Evolutionary conservation across 192 early-diverging fungal genomes (phyloP).

Genomic region (Gigaspora rosea): DNA sequence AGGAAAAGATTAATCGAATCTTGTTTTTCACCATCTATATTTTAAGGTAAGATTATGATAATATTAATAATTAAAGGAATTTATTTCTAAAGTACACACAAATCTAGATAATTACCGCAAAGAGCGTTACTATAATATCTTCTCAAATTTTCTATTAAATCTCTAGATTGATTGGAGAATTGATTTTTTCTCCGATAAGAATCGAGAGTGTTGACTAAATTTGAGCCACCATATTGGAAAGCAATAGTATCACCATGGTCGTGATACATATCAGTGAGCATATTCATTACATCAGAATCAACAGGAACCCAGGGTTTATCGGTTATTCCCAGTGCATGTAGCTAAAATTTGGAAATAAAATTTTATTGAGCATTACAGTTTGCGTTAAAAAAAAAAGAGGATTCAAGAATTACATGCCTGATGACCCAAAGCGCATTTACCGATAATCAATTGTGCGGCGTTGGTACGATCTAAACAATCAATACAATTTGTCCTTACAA

Average conservation of each 20-base stretch:
- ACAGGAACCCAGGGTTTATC: constrained; percentile 77
- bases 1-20: constrained; percentile 93
- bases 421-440: constrained; percentile 90
- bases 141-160: constrained; percentile 92
- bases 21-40: constrained; percentile 91
- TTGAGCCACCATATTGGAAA: constrained; percentile 93
- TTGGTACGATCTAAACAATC: constrained; percentile 99
- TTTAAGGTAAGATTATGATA: not conserved
- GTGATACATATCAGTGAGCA: constrained; percentile 97
- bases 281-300: constrained; percentile 90
- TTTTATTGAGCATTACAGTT: not conserved
- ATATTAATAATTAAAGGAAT: not conserved
- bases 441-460: constrained; percentile 94
- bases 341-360: constrained; percentile 38
- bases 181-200: constrained; percentile 94
- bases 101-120: constrained; percentile 55
- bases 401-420: constrained; percentile 46
- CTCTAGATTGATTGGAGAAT: constrained; percentile 93
- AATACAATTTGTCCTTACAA: constrained; percentile 95
- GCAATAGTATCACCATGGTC: constrained; percentile 97
- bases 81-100: not conserved
- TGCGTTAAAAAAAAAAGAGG: not conserved
- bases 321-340: constrained; percentile 88
- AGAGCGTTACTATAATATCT: constrained; percentile 95
- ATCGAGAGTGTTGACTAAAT: constrained; percentile 97